Conservation (phyloP, 768 basidiomycete species). For the Russula abietina region DNA sequence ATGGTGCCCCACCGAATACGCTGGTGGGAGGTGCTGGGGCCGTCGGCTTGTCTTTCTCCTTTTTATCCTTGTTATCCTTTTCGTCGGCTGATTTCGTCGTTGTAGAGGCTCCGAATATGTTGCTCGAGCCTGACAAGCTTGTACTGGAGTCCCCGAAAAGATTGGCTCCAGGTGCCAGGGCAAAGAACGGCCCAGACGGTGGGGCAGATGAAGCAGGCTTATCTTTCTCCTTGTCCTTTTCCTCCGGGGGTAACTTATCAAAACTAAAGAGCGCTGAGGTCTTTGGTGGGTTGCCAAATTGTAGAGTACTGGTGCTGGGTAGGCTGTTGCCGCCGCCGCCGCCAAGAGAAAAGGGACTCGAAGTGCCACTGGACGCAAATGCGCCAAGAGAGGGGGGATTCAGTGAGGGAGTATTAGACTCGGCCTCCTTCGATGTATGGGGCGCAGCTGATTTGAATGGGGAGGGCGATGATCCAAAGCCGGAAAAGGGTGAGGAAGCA, state of each 20-base stretch:
- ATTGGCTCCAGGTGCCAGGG: conserved; percentile 4
- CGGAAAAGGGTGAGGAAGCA: not conserved
- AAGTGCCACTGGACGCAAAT: not conserved
- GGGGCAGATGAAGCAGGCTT: not conserved
- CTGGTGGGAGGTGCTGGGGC: not conserved
- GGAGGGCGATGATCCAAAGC: conserved; percentile 4
- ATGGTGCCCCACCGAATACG: conserved; percentile 11
- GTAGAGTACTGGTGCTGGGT: not conserved
- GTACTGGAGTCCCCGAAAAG: conserved; percentile 5
- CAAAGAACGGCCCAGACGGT: conserved; percentile 5
- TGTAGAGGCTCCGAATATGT: conserved; percentile 16
- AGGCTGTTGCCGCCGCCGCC: not conserved
- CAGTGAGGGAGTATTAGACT: not conserved
- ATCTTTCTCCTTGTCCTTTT: conserved; percentile 9
- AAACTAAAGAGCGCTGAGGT: conserved; percentile 6
- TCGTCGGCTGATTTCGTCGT: conserved; percentile 11
- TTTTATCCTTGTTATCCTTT: conserved; percentile 2
- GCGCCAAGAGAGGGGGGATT: conserved; percentile 18
- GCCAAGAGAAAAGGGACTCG: conserved; percentile 12
- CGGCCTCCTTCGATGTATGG: conserved; percentile 2
- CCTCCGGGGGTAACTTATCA: conserved; percentile 1
- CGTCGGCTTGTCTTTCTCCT: not conserved
- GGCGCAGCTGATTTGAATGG: not conserved
- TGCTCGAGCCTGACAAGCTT: not conserved
- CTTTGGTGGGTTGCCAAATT: conserved; percentile 14